Evolutionary conservation across 305 asterid genomes (phyloP), one percentile per base, ranked within the genome.

Genomic region (Plantago lanceolata): DNA sequence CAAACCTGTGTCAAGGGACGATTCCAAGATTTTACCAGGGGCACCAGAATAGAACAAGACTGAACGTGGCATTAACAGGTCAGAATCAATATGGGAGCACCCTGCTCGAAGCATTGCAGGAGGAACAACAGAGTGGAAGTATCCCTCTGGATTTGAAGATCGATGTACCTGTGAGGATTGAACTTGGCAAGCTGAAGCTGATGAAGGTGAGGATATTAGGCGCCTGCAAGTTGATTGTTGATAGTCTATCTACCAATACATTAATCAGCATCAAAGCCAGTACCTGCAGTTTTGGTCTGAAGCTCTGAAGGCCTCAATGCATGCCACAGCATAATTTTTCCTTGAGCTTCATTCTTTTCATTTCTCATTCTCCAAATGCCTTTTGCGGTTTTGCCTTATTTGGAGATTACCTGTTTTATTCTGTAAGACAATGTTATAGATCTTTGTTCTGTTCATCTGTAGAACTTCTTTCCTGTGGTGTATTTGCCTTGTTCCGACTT

Each of bases 21-120:
- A 68, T 85, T 45, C 95, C 96, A 58, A 76, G 68, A 64, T 88
- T 90, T 77, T 88, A 90, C 85, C 97, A 88, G 75, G 96, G 95
- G 16, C 89, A 84, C 66, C 89, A 83, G 76, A 90, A 84, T 60
- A 79, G 19, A 71, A 91, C 96, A n/a, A 78, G 68, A 66, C 67
- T 88, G 64, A 61, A 82, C 13, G 87, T 86, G 20, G 79, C 78
- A 56, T 67, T 92, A 48, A 73, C 82, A 0, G 96, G 98, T 20
- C 86, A 79, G 73, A 75, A 85, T 43, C 92, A 81, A 28, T 85
- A 86, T 4, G 96, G 96, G 57, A 73, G 72, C 40, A 84, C 89
- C 17, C 73, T 89, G 75, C 65, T 92, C 68, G 71, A 83, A 40
- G 98, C 98, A 44, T 40, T 92, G 79, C 96, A 86, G 66, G 96